Evolutionary conservation across 495 filamentous ascomycete genomes (phyloP), one percentile per base, ranked within the genome.

Genomic region (Tuber magnatum): DNA sequence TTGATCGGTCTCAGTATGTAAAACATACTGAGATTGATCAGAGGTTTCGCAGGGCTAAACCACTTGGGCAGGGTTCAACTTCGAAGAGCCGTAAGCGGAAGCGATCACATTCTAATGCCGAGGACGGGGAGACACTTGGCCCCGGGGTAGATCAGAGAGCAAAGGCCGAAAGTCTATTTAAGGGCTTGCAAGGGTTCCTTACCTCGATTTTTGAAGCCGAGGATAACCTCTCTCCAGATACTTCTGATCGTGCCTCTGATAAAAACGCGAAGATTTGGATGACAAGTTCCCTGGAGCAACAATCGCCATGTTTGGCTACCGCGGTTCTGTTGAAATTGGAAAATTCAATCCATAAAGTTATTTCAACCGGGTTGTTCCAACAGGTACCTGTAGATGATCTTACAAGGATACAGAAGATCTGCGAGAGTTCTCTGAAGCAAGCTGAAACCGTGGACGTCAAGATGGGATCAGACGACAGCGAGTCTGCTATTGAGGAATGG

Each of bases 191-290:
- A 71, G 86, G 89, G 32, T 86, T 92, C 51, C 83, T 97, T 3
- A 86, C 90, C 71, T 88, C 92, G 38, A 87, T 94, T 35, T 94
- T 96, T 80, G 88, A 92, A 76, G 90, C 92, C 1, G 93, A 97
- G 81, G 90, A 94, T 78, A 86, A 90, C 51, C 84, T 87, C 74
- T 87, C 89, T 80, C 83, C 84, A 48, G 88, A 87, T 74, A 85
- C 77, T 28, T 85, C 84, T 72, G 73, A 82, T 40, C 74, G 83
- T 77, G n/a, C 80, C 71, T 75, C 56, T 14, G 81, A 82, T 40
- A 82, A 83, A 39, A 74, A 70, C 42, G 75, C 75, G 24, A 82
- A 81, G 43, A 81, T 79, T 73, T 83, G 81, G 81, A 74, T 81
- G 74, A 46, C 78, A n/a, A 72, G 74, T 56, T 75, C 81, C 69